Base-by-base conservation (phyloP, 2,329 filamentous ascomycete genomes). In the Beauveria caledonica region DNA sequence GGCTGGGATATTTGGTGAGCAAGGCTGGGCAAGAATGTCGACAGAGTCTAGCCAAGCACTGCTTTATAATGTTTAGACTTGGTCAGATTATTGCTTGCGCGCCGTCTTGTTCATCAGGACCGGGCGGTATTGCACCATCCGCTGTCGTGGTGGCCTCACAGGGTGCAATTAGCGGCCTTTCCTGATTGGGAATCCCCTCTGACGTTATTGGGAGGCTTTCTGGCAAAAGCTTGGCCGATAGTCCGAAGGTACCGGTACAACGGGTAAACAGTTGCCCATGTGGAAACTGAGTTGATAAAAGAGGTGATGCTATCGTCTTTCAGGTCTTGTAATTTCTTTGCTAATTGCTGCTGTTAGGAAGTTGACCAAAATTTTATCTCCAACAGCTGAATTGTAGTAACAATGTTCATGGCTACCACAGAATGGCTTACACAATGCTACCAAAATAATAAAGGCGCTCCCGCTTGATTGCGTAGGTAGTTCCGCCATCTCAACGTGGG, bases 61-160 rank as follows among this genome's bases (percentile, higher is more conserved):
- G 33, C 33, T 36, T 13, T 36, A 13, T 13, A 36, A 6, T 36
- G 11, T 36, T 15, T 36, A 13, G 33, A 36, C 33, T 36, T 36
- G 33, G 15, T 13, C 2, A 36, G 33, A 36, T 36, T 36, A 15
- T 36, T 15, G 2, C 2, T 36, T 15, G 6, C 33, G 33, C 33
- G 33, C 13, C 13, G 13, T 36, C 33, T 15, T 36, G 11, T 36
- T 36, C 33, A 36, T 36, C 39, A 48, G 52, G 33, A 17, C 23
- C 13, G 33, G 23, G 44, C 44, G 51, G 60, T 58, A 62, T 62
- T 62, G 60, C 60, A 62, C 51, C 60, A 62, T 62, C 55, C 42
- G n/a, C 45, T 33, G 11, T 36, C 25, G 7, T 9, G 33, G 49
- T 59, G 55, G 33, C 46, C 56, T 54, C 49, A 58, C 25, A 33